A percentile compares a stretch with the other conserved stretches of the same genome.
These are phyloP conservation scores for Bipolaris oryzae DNA, from an alignment of 2,329 filamentous ascomycete species.

Conservation along the genomic window DNA sequence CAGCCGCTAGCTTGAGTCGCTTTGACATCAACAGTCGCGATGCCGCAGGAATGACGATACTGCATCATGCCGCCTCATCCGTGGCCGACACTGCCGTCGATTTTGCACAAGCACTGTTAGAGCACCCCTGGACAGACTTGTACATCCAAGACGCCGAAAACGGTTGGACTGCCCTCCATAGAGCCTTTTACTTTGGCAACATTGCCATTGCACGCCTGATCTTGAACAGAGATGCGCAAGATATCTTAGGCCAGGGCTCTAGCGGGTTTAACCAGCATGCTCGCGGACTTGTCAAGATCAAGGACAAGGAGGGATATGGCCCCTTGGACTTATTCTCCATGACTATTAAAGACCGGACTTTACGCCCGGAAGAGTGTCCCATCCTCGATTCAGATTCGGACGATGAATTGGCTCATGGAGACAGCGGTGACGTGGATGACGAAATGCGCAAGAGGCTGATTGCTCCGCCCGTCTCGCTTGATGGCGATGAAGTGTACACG, in stretches of 20 bases:
- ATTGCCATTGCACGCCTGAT: slow-evolving; percentile 83
- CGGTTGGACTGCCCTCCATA: slow-evolving; percentile 93
- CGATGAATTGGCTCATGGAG: slow-evolving; percentile 53
- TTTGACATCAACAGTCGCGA: slow-evolving; percentile 86
- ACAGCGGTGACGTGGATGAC: slow-evolving; percentile 52
- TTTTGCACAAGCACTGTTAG: slow-evolving; percentile 80
- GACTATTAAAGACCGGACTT: slow-evolving; percentile 79
- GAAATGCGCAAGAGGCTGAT: slow-evolving; percentile 34
- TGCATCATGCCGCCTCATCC: slow-evolving; percentile 84
- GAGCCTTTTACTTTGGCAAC: slow-evolving; percentile 89
- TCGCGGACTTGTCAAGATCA: slow-evolving; percentile 86
- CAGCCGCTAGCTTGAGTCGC: slow-evolving; percentile 55
- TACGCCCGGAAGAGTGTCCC: slow-evolving; percentile 53
- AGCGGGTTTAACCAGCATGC: slow-evolving; percentile 65
- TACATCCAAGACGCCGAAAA: slow-evolving; percentile 88
- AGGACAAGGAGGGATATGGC: slow-evolving; percentile 92
- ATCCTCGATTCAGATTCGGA: slow-evolving; percentile 58
- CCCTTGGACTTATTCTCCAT: slow-evolving; percentile 92
- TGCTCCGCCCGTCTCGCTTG: slow-evolving; percentile 48
- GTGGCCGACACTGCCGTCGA: slow-evolving; percentile 68
- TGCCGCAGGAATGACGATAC: slow-evolving; percentile 76
- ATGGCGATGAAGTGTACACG: slow-evolving; percentile 85
- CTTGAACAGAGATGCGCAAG: slow-evolving; percentile 75
- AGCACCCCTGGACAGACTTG: slow-evolving; percentile 82
- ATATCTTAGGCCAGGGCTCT: slow-evolving; percentile 66